Percentiles rank a stretch among this genome's conserved stretches.
Conservation (phyloP, 208 protist species). For the Entamoeba invadens region DNA sequence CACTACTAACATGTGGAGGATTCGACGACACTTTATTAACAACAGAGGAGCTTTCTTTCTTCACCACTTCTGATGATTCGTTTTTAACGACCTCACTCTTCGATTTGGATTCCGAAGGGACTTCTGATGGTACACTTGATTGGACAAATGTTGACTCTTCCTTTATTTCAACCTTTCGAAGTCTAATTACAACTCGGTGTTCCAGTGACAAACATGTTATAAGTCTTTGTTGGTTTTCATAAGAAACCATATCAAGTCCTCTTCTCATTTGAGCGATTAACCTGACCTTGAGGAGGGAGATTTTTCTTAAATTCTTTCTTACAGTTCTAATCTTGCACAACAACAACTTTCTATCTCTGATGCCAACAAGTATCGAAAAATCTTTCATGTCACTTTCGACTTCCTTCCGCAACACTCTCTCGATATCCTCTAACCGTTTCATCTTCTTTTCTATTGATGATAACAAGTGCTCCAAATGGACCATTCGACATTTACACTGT, state of each 20-base stretch:
- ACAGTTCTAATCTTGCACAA: neutral
- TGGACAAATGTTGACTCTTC: neutral
- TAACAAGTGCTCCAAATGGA: neutral
- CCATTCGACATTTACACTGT: neutral
- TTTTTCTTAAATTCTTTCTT: neutral
- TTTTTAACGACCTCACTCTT: no score
- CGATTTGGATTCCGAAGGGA: no score
- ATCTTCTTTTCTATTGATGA: neutral
- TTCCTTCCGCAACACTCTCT: neutral
- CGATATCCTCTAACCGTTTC: neutral
- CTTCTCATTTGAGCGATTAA: neutral
- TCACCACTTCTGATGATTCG: no score
- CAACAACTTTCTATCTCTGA: neutral
- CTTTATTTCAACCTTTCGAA: neutral
- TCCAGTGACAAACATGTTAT: neutral
- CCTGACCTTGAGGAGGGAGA: neutral
- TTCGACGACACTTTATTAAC: neutral
- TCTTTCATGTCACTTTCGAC: neutral
- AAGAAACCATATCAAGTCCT: neutral
- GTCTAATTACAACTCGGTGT: neutral
- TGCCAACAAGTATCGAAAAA: neutral
- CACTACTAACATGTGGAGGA: neutral
- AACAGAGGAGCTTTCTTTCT: no score
- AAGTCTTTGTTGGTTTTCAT: neutral
- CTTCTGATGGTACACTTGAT: no score